Evolutionary conservation across 2,329 filamentous ascomycete genomes (phyloP), one percentile per base, ranked within the genome.

Genomic region (Neocucurbitaria cava): DNA sequence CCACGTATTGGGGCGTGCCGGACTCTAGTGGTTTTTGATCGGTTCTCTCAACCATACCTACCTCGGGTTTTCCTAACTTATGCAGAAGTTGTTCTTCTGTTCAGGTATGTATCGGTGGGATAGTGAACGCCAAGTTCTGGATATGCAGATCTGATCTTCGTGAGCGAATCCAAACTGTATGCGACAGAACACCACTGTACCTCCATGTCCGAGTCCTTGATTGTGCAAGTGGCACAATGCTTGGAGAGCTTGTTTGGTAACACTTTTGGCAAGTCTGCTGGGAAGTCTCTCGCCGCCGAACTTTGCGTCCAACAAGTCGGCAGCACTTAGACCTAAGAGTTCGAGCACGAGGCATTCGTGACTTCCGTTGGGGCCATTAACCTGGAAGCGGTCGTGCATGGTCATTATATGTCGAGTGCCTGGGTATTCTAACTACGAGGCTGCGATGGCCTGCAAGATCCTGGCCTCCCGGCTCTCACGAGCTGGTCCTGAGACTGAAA

Each of bases 271-370:
- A 56, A 64, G 42, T 26, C 0, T 58, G 11, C 56, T 72, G 4
- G 78, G 77, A 46, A 80, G 64, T 68, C 78, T 69, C 65, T 66
- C 54, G 55, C 66, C 61, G 58, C 61, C 20, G 52, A 75, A 75
- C 17, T 67, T 70, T 9, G 62, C 55, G 43, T 66, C 60, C 49
- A 78, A 70, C 54, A 73, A 59, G 42, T 73, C 66, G 10, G 76
- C 70, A 17, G 80, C 66, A 61, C 65, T 80, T 7, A 77, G 71
- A 1, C 77, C 77, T 24, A 79, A 48, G n/a, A 77, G 62, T 38
- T 79, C 73, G 41, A 76, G 71, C 5, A 82, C 74, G 0, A 82
- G 61, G 59, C 79, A 82, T n/a, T 69, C 58, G 56, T 83, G 79
- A 2, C 28, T 66, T 10, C 80, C 78, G 63, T 82, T 82, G 6